Evolutionary conservation across 2,329 filamentous ascomycete species (phyloP), one percentile per base, ranked within the genome.

Genomic region (Aureobasidium lini): DNA sequence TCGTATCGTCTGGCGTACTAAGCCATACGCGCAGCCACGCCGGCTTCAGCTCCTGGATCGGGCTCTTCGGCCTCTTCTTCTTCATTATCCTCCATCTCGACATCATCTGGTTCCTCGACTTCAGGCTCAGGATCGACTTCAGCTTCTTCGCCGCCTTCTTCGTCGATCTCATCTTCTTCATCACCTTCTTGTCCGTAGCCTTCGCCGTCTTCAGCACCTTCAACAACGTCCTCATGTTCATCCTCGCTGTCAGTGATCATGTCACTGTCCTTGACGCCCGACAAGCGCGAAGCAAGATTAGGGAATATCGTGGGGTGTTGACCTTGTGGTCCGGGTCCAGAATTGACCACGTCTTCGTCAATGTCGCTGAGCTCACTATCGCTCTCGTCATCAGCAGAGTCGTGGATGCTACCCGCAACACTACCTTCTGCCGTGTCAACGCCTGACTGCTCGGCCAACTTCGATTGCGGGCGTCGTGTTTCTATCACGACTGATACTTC

Each of bases 351-450:
- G 16, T 64, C 68, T 39, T 78, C 76, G 56, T 78, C 77, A 11
- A 81, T 70, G 65, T 81, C 79, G 60, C 77, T 81, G 2, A 82
- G 69, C 68, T 82, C 80, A 62, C 77, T 81, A 63, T 81, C 80
- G 60, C 81, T 79, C 63, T 82, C 80, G 0, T 79, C 79, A 44
- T 81, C 76, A 0, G 79, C 67, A 50, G 77, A 89, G 6, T 80
- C 81, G 0, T 79, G 77, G 6, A 80, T 78, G 60, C 83, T 85
- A 52, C 76, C 82, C 34, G 75, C 71, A 16, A 64, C 74, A 46
- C 71, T 66, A 16, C 31, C 76, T 16, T 69, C 72, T 5, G 63
- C 71, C 47, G 75, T 69, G 62, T 75, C 73, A 57, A 68, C 70
- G 3, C 67, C 66, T 31, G 29, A 15, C 40, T 36, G 40, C 11